These are phyloP conservation scores for Colletotrichum shisoi DNA, from an alignment of 2,329 filamentous ascomycete genomes.

Conservation along the genomic window DNA sequence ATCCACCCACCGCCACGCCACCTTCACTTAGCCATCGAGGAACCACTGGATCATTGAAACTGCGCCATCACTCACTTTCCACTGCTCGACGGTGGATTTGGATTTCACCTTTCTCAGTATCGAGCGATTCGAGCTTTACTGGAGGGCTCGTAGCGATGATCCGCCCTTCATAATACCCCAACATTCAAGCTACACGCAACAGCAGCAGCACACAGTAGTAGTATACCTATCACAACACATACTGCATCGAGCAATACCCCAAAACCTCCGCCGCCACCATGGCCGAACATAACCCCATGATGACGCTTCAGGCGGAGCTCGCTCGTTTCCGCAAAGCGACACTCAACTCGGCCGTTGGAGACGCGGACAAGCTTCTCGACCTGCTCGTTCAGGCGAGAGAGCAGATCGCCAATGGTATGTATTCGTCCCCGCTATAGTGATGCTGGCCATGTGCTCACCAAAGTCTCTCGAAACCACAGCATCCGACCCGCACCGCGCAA, in stretches of 20 bases:
- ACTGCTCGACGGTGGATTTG: background rate
- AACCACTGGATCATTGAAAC: conserved; percentile 4
- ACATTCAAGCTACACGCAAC: conserved; percentile 25
- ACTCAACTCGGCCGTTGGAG: conserved; percentile 73
- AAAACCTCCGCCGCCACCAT: conserved; percentile 41
- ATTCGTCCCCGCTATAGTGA: conserved; percentile 18
- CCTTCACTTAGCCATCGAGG: conserved; percentile 10
- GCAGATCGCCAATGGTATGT: conserved; percentile 73
- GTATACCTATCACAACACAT: conserved; percentile 17
- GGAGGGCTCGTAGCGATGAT: conserved; percentile 21
- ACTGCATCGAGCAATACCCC: background rate
- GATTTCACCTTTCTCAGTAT: background rate
- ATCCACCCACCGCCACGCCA: conserved; percentile 10
- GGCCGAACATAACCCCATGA: conserved; percentile 57
- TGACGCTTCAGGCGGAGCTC: conserved; percentile 74
- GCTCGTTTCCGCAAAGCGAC: conserved; percentile 73
- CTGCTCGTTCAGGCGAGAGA: conserved; percentile 77
- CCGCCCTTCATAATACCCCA: conserved; percentile 23
- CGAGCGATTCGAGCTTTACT: background rate
- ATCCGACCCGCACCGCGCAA: conserved; percentile 72
- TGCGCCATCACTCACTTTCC: background rate
- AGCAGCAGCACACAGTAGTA: conserved; percentile 11
- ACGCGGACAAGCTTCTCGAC: conserved; percentile 85
- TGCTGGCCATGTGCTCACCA: conserved; percentile 34
- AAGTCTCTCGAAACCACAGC: conserved; percentile 42